Evolutionary conservation across 2,329 filamentous ascomycete genomes (phyloP), one percentile per base, ranked within the genome.

Genomic region (Raffaelea deltoideospora): DNA sequence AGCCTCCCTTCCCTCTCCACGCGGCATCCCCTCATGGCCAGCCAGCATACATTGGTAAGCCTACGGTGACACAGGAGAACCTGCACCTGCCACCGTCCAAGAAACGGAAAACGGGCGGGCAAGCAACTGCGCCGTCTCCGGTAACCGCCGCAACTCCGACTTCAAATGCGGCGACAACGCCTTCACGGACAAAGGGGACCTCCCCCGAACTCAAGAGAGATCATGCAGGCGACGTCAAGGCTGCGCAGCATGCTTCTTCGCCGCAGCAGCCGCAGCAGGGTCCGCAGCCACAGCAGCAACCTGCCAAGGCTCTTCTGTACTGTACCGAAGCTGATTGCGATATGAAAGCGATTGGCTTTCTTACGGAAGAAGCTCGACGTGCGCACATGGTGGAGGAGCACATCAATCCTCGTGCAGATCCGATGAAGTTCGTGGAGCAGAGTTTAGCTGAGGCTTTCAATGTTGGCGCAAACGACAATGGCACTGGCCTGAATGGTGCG

Each of bases 331-430:
- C 56, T 2, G 64, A 66, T 24, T 79, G 74, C 45, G 69, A 74
- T 21, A 58, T 59, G 43, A 60, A 63, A 9, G 50, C 48, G 3
- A 54, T 58, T 11, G 66, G 63, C 0, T 77, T 76, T 45, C 47
- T 61, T 3, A 70, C 55, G 7, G 67, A 76, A 43, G 68, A 75
- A 44, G 63, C 63, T 11, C 57, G 66, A 34, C 61, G 64, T 37
- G 49, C 54, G 10, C 74, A 79, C 46, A 53, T 63, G 8, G 58
- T 69, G n/a, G 67, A 76, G 39, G 72, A 76, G 48, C 74, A 79
- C 44, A 54, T 62, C 18, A 67, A 64, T 48, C 72, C 72, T 6
- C 54, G 58, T 30, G 58, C 70, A 42, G 56, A 78, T 40, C 72
- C 74, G 3, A 31, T 62, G 38, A 67, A 65, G 43, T 79, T 66